These are phyloP conservation scores for Stephanocyclus meneghinianus DNA, from an alignment of 352 stramenopile species.

Conservation along the genomic window DNA sequence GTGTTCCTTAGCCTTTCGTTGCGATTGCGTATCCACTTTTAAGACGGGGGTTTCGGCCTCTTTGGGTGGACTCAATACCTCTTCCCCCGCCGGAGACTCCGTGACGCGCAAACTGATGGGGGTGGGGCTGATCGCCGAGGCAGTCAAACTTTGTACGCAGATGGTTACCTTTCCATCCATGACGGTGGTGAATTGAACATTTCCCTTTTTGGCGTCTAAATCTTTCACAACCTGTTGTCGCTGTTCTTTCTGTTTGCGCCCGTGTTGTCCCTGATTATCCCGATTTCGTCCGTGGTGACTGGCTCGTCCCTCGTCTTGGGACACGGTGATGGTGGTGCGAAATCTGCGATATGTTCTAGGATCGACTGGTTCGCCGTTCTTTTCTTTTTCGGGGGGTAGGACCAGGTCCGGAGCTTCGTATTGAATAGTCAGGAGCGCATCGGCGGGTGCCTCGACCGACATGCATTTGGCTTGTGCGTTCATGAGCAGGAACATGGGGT, in stretches of 20 bases:
- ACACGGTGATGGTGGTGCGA: constrained; percentile 49
- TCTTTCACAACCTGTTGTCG: constrained; percentile 33
- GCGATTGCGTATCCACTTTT: constrained; percentile 41
- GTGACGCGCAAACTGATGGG: constrained; percentile 44
- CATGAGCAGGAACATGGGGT: constrained; percentile 59
- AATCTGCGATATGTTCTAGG: constrained; percentile 35
- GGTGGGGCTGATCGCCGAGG: constrained; percentile 37
- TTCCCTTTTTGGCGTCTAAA: constrained; percentile 49
- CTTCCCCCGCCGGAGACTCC: constrained; percentile 23
- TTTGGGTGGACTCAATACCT: constrained; percentile 18
- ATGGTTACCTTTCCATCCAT: constrained; percentile 46
- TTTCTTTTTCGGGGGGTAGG: constrained; percentile 12
- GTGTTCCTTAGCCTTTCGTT: constrained; percentile 56
- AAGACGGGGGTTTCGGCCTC: constrained; percentile 13
- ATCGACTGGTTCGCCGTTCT: constrained; percentile 29
- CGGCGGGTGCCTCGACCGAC: constrained; percentile 51
- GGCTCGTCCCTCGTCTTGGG: constrained; percentile 27
- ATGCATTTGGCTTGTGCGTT: constrained; percentile 62
- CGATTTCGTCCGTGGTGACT: constrained; percentile 32
- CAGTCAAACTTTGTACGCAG: constrained; percentile 49
- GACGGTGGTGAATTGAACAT: constrained; percentile 34
- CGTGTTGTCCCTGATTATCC: background rate
- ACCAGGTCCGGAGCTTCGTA: constrained; percentile 63
- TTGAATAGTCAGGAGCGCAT: constrained; percentile 57
- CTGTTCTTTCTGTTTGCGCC: constrained; percentile 12